Conservation (phyloP, 352 stramenopile genomes). For the Phytophthora melonis region DNA sequence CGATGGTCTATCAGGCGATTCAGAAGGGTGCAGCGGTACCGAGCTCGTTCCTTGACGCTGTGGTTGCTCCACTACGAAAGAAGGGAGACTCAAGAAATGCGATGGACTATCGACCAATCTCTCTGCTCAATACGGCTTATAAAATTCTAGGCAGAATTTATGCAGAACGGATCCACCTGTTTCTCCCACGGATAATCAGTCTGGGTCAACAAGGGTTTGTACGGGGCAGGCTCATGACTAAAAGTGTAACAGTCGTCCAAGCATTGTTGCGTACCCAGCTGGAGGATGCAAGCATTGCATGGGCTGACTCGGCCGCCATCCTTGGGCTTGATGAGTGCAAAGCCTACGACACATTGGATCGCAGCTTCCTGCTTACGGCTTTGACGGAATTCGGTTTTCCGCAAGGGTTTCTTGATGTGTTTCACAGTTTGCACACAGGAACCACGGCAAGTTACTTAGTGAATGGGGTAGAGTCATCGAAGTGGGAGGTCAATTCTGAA, state of each 20-base stretch:
- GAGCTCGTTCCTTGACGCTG: background rate
- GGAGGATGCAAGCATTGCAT: too few species aligned
- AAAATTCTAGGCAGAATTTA: constrained; percentile 11
- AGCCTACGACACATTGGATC: too few species aligned
- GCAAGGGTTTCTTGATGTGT: too few species aligned
- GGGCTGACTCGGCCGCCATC: too few species aligned
- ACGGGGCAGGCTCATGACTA: background rate
- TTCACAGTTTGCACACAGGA: too few species aligned
- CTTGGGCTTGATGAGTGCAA: too few species aligned
- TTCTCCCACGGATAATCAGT: constrained; percentile 10
- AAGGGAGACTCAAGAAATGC: constrained; percentile 17
- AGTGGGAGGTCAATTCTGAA: too few species aligned
- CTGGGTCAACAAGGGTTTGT: constrained; percentile 17
- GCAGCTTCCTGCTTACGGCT: too few species aligned
- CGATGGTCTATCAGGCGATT: background rate
- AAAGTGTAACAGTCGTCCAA: background rate
- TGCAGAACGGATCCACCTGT: constrained; percentile 3
- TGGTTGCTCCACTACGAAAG: constrained; percentile 1
- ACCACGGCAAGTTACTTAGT: too few species aligned
- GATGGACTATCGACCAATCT: constrained; percentile 21
- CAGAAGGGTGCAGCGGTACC: background rate
- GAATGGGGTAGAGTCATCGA: too few species aligned
- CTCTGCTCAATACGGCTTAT: constrained; percentile 15
- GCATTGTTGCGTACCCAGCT: too few species aligned
- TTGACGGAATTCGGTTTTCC: too few species aligned